Conservation (phyloP, 192 early-diverging fungal genomes). For the Entophlyctis luteolus region DNA sequence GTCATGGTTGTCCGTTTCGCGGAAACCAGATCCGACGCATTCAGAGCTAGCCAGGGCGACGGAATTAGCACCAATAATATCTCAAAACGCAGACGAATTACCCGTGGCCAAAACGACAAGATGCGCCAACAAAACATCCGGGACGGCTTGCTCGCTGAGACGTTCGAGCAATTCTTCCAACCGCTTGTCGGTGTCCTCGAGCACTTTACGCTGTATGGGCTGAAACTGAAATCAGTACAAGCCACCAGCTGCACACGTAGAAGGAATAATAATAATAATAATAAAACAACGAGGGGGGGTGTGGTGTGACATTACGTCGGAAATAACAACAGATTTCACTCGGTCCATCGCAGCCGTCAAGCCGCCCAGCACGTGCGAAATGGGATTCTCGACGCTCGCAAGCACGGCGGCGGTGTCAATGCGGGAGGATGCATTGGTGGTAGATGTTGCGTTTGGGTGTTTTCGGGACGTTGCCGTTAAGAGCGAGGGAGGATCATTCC, state of each 20-base stretch:
- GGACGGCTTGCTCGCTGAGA: conserved; percentile 25
- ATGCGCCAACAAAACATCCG: conserved; percentile 23
- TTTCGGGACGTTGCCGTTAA: conserved; percentile 24
- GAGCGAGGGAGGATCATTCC: conserved; percentile 31
- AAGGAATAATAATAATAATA: background rate
- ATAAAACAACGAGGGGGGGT: background rate
- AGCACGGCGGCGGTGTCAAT: conserved; percentile 27
- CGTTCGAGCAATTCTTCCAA: conserved; percentile 45
- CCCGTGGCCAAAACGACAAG: conserved; percentile 19
- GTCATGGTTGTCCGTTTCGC: conserved; percentile 21
- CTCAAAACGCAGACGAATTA: background rate
- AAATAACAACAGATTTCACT: conserved; percentile 22
- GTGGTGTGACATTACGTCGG: conserved; percentile 21
- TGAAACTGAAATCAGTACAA: background rate
- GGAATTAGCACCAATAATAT: background rate
- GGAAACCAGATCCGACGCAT: conserved; percentile 27
- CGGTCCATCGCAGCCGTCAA: conserved; percentile 34
- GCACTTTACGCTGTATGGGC: conserved; percentile 30
- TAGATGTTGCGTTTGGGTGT: background rate
- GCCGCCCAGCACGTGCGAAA: conserved; percentile 11
- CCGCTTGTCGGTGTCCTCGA: conserved; percentile 48
- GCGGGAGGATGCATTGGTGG: background rate
- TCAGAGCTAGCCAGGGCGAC: conserved; percentile 21
- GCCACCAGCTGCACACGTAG: background rate
- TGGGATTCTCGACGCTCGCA: conserved; percentile 25